phyloP scores from a whole-genome alignment of 2,329 filamentous ascomycete species.

The Harringtonia aguacate region DNA sequence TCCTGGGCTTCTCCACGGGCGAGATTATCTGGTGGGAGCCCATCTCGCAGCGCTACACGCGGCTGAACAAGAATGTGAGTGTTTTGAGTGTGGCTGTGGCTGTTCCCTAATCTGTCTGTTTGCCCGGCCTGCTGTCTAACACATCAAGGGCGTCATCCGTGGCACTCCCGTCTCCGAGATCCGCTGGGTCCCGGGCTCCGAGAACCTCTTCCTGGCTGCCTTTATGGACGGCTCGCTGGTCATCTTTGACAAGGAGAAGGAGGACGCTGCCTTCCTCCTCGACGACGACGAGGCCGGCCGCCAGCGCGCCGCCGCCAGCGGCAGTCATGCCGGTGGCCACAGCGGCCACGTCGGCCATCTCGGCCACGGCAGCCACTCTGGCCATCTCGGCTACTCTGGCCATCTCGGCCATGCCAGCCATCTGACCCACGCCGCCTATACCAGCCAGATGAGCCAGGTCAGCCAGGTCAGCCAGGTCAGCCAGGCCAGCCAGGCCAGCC shows the following conservation, averaged over 20 bases:
- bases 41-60: conserved; percentile 87
- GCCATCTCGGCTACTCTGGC: no score
- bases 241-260: conserved; percentile 96
- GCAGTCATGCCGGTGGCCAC: not conserved
- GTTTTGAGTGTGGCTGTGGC: no score
- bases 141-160: conserved; percentile 72
- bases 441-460: no score
- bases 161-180: conserved; percentile 77
- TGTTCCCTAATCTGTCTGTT: not conserved
- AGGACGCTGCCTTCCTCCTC: conserved; percentile 68
- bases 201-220: conserved; percentile 83
- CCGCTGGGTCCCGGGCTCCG: conserved; percentile 86
- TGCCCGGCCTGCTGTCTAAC: conserved; percentile 6
- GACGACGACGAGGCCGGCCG: conserved; percentile 58
- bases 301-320: conserved; percentile 18
- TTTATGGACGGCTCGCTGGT: conserved; percentile 86
- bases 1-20: conserved; percentile 92
- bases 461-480: no score
- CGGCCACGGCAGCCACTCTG: no score
- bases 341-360: no score
- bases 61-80: conserved; percentile 89
- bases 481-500: no score
- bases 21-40: conserved; percentile 99
- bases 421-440: no score
- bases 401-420: no score